Percentiles rank a stretch among this genome's conserved stretches.
phyloP scores from a whole-genome alignment of 2,329 filamentous ascomycete species.

The Colletotrichum endophyticum region DNA sequence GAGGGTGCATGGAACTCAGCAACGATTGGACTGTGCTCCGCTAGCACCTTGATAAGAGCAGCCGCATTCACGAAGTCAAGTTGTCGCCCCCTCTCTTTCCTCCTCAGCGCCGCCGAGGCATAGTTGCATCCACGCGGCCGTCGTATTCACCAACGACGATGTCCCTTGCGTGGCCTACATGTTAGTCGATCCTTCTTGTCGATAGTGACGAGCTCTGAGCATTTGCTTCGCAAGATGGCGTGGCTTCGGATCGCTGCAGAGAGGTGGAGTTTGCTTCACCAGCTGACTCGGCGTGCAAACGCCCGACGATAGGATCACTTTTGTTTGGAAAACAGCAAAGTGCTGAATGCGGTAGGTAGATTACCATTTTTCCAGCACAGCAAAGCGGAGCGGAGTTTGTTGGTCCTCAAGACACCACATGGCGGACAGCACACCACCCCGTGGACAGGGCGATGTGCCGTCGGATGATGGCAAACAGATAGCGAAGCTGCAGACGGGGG shows the following conservation, averaged over 20 bases:
- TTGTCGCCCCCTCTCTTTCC: not conserved
- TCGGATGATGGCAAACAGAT: constrained; percentile 5
- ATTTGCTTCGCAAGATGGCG: constrained; percentile 11
- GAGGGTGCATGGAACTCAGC: not conserved
- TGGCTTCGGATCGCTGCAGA: not conserved
- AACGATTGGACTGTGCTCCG: not conserved
- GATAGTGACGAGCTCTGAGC: constrained; percentile 4
- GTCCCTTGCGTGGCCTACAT: not conserved
- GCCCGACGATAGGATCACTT: not conserved
- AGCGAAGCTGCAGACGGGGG: not conserved
- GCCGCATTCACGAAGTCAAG: not conserved
- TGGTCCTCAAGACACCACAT: not conserved
- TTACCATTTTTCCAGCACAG: not conserved
- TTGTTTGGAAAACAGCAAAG: not conserved
- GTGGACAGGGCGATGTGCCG: not conserved
- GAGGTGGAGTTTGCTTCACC: not conserved
- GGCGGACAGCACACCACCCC: not conserved
- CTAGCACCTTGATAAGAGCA: not conserved
- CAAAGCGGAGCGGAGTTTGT: not conserved
- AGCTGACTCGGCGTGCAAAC: not conserved
- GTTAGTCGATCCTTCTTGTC: not conserved
- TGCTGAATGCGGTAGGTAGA: not conserved
- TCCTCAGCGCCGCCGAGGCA: not conserved
- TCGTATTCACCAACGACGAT: not conserved
- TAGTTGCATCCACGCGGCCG: not conserved